Percentiles rank a stretch among this genome's conserved stretches.
Evolutionary conservation across 306 rosid species (phyloP).

Genomic region (Alnus glutinosa): DNA sequence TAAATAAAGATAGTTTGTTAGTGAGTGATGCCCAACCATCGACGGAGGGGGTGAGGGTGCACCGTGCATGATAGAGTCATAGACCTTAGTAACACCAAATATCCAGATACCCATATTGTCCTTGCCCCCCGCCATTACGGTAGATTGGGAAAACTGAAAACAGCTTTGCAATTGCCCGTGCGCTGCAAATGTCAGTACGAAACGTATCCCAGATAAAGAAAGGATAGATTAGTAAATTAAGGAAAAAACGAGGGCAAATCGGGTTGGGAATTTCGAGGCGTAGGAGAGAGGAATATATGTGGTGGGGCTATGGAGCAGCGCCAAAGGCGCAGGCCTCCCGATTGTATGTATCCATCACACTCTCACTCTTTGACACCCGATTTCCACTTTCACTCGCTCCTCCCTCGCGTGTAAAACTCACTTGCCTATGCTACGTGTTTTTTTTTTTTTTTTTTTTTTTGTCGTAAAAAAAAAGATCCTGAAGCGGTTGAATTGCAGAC

Average conservation of each 20-base stretch:
- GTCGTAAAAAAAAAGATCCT: too few species aligned
- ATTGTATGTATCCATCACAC: conserved; percentile 24
- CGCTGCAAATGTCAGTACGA: conserved; percentile 20
- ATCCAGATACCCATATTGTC: too few species aligned
- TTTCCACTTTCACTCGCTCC: conserved; percentile 22
- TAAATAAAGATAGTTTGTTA: too few species aligned
- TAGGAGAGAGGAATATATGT: conserved; percentile 19
- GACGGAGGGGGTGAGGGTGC: too few species aligned
- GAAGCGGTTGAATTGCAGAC: background rate
- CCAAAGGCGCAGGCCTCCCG: conserved; percentile 54
- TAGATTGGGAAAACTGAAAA: too few species aligned
- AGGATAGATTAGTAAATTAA: conserved; percentile 18
- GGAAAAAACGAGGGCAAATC: background rate
- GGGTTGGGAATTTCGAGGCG: conserved; percentile 8
- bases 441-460: too few species aligned
- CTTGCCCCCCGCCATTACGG: too few species aligned
- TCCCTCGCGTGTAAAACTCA: background rate
- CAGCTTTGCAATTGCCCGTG: conserved; percentile 19
- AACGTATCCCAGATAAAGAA: background rate
- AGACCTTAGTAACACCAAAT: too few species aligned
- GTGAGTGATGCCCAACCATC: too few species aligned
- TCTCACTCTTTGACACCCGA: background rate
- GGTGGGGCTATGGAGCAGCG: conserved; percentile 46
- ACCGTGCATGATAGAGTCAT: too few species aligned
- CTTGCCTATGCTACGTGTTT: background rate